Base-by-base conservation (phyloP, 495 filamentous ascomycete genomes). In the Xylaria scruposa region DNA sequence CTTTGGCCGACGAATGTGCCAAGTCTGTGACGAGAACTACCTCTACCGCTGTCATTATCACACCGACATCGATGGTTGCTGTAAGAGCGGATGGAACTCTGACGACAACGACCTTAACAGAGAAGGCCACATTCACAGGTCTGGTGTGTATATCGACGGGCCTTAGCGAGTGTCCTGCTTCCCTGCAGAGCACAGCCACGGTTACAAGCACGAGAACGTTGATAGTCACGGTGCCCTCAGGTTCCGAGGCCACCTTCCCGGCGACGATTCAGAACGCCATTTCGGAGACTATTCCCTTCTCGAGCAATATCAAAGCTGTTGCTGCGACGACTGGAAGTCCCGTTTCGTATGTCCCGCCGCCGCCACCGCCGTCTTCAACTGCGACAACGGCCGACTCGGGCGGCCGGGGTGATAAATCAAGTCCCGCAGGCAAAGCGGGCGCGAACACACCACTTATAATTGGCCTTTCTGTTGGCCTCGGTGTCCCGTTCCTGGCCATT, bases 1-100 rank as follows among this genome's bases (percentile, higher is more conserved):
- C 83, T 0, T 70, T 89, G 19, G 80, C 83, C 31, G 79, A 81
- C 58, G 73, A 77, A 2, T 90, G 87, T 75, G 85, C 83, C 21
- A 54, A 70, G n/a, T 65, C 62, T 38, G 63, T 42, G 21, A 65
- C 72, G 17, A 79, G 59, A 19, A 75, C 53, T 46, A 26, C 58
- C 29, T 56, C 61, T 40, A 70, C 71, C 9, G 74, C 77, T 15
- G 73, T 75, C 3, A 60, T 75, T 24, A 79, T 69, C 4, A 74
- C 75, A 54, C 70, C 79, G 29, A 74, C 77, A 21, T 44, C 79
- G 9, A 70, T 75, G 0, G 63, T 79, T 31, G 79, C 77, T 13
- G 70, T 79, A 49, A 75, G 76, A 12, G 70, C 79, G 29, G 68
- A 78, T 36, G 64, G 76, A 15, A 72, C 75, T 38, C 69, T 83